Percentiles rank a stretch among this genome's conserved stretches.
phyloP scores from a whole-genome alignment of 2,329 filamentous ascomycete species.

The Magnaporthiopsis incrustans region DNA sequence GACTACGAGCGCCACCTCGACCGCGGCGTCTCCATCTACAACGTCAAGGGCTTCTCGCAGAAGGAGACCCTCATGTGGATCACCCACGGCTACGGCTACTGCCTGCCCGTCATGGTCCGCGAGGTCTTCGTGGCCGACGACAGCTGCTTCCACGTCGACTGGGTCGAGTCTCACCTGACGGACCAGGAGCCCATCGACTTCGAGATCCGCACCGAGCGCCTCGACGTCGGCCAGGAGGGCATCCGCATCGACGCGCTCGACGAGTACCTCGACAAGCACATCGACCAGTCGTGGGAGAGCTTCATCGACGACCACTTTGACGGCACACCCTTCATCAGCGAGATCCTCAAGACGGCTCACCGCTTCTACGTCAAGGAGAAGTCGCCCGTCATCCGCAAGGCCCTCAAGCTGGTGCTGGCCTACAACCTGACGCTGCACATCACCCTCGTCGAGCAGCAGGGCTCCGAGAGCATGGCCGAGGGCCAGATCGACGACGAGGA shows the following conservation, averaged over 20 bases:
- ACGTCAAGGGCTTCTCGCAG: slow-evolving; percentile 76
- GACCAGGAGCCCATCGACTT: slow-evolving; percentile 70
- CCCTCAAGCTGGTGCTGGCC: slow-evolving; percentile 85
- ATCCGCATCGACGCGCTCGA: slow-evolving; percentile 73
- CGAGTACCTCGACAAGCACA: slow-evolving; percentile 91
- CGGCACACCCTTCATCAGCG: slow-evolving; percentile 87
- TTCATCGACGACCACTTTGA: slow-evolving; percentile 97
- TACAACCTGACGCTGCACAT: slow-evolving; percentile 95
- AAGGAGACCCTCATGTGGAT: slow-evolving; percentile 75
- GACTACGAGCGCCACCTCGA: slow-evolving; percentile 89
- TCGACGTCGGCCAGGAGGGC: slow-evolving; percentile 84
- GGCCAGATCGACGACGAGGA: slow-evolving; percentile 81
- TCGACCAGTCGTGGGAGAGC: slow-evolving; percentile 83
- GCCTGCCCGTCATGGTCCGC: slow-evolving; percentile 84
- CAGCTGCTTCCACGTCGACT: slow-evolving; percentile 87
- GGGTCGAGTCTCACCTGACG: slow-evolving; percentile 70
- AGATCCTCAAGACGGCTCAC: slow-evolving; percentile 93
- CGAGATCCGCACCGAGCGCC: slow-evolving; percentile 77
- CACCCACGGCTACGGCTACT: slow-evolving; percentile 92
- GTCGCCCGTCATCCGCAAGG: slow-evolving; percentile 85
- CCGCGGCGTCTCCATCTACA: slow-evolving; percentile 82
- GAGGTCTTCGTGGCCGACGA: slow-evolving; percentile 90
- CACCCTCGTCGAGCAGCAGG: slow-evolving; percentile 85
- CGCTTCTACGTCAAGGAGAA: slow-evolving; percentile 87
- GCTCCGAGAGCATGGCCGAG: slow-evolving; percentile 67